Evolutionary conservation across 805 yeast species (phyloP).

Genomic region (Kregervanrija pseudodelftensis): DNA sequence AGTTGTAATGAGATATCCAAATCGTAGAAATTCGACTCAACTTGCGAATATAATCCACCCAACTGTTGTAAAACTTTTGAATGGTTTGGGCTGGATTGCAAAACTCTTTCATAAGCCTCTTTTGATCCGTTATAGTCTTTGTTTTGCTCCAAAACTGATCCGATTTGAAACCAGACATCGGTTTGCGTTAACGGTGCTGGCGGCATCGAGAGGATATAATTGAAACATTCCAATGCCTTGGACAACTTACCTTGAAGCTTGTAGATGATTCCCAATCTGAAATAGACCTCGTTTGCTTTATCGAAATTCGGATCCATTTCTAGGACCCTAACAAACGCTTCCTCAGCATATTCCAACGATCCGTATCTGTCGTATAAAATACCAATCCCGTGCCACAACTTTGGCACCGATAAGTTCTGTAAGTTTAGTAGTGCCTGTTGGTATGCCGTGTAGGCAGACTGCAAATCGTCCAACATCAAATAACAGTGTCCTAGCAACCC

Average conservation of each 20-base stretch:
- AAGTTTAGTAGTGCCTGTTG: slow-evolving; percentile 91
- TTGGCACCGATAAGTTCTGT: slow-evolving; percentile 91
- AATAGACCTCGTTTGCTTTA: slow-evolving; percentile 92
- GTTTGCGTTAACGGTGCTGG: slow-evolving; percentile 95
- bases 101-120: slow-evolving; percentile 91
- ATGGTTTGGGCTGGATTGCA: slow-evolving; percentile 85
- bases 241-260: slow-evolving; percentile 86
- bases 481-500: slow-evolving; percentile 95
- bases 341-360: slow-evolving; percentile 94
- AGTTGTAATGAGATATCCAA: slow-evolving; percentile 78
- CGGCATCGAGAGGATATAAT: slow-evolving; percentile 82
- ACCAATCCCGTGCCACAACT: slow-evolving; percentile 98
- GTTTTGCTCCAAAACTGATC: slow-evolving; percentile 90
- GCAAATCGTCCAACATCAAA: slow-evolving; percentile 91
- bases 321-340: slow-evolving; percentile 92
- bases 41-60: slow-evolving; percentile 87
- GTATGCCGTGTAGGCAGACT: slow-evolving; percentile 91
- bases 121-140: slow-evolving; percentile 86
- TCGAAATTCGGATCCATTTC: slow-evolving; percentile 95
- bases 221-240: slow-evolving; percentile 89
- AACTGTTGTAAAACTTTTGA: slow-evolving; percentile 94
- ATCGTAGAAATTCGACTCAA: slow-evolving; percentile 63
- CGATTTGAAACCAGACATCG: slow-evolving; percentile 98
- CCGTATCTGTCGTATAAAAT: slow-evolving; percentile 95
- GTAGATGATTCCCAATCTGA: slow-evolving; percentile 92